Evolutionary conservation across 2,329 filamentous ascomycete genomes (phyloP).

Genomic region (Penicillium sp.): DNA sequence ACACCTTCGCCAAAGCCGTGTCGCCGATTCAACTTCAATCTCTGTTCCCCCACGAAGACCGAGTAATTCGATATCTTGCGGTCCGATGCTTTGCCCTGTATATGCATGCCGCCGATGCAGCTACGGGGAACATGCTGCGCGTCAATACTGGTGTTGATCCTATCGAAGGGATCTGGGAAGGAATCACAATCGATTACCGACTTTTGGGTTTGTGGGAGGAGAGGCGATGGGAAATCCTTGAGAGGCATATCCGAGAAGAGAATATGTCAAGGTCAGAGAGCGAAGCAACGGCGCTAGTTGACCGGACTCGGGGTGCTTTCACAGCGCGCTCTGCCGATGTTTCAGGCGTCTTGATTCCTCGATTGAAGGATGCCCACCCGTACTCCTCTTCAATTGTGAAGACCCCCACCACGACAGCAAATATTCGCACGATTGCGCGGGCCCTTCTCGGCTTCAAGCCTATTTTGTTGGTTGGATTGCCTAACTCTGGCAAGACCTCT

Average conservation of each 20-base stretch:
- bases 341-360: slow-evolving; percentile 67
- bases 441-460: slow-evolving; percentile 70
- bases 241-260: slow-evolving; percentile 27
- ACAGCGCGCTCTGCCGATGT: slow-evolving; percentile 66
- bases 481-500: slow-evolving; percentile 89
- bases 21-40: slow-evolving; percentile 68
- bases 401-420: slow-evolving; percentile 72
- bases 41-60: slow-evolving; percentile 63
- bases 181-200: slow-evolving; percentile 72
- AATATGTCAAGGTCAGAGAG: slow-evolving; percentile 26
- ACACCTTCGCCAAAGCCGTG: slow-evolving; percentile 66
- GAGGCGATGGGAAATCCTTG: slow-evolving; percentile 52
- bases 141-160: slow-evolving; percentile 65
- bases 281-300: slow-evolving; percentile 29
- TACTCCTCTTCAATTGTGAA: slow-evolving; percentile 61
- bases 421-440: slow-evolving; percentile 69
- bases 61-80: slow-evolving; percentile 74
- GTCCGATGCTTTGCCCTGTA: slow-evolving; percentile 78
- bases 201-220: slow-evolving; percentile 70
- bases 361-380: slow-evolving; percentile 51
- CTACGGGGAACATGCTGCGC: slow-evolving; percentile 70
- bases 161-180: slow-evolving; percentile 74
- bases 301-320: slow-evolving; percentile 42
- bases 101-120: slow-evolving; percentile 76
- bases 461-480: slow-evolving; percentile 76